Base-by-base conservation (phyloP, 2,329 filamentous ascomycete species). In the Penicillium freii region DNA sequence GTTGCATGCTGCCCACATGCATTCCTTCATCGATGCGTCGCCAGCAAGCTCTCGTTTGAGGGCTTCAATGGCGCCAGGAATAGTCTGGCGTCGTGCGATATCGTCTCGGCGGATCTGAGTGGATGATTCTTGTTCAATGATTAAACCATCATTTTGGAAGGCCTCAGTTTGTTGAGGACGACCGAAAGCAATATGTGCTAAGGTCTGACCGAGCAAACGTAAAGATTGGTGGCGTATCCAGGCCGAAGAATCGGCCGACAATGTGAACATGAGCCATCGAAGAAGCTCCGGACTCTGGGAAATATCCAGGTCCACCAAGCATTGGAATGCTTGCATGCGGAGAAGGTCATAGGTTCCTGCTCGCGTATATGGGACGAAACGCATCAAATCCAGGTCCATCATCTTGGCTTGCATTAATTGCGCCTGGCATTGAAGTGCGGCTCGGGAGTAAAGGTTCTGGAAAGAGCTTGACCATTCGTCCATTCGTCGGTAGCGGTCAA, bases 401-500 rank as follows among this genome's bases (percentile, higher is more conserved):
- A 84, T 77, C 11, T 79, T 80, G 7, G 79, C 80, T 60, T 81
- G 76, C 61, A 82, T 81, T 19, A 87, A 74, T 62, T 78, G 78
- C 59, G 80, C 75, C 58, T 84, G 78, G 70, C 84, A 87, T n/a
- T 82, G 77, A 19, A 88, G 75, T 21, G 84, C 84, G 13, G 85
- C 84, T 13, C 79, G 78, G 1, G 85, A 84, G 69, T 86, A 86
- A 25, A 87, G 73, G 62, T 88, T 88, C 54, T 87, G 84, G 66
- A 82, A 87, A 0, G 85, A 87, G 39, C 83, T 81, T 2, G 85
- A 84, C 84, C 84, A 88, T 69, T 88, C 85, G 63, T 88, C 85
- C 69, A 87, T 83, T 36, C 85, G 79, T 54, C 85, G 78, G 60
- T 87, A 84, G 33, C 85, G 80, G 61, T 87, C 83, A 36, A 88